Conservation (phyloP, 2,329 filamentous ascomycete species). For the Sarocladium strictum region DNA sequence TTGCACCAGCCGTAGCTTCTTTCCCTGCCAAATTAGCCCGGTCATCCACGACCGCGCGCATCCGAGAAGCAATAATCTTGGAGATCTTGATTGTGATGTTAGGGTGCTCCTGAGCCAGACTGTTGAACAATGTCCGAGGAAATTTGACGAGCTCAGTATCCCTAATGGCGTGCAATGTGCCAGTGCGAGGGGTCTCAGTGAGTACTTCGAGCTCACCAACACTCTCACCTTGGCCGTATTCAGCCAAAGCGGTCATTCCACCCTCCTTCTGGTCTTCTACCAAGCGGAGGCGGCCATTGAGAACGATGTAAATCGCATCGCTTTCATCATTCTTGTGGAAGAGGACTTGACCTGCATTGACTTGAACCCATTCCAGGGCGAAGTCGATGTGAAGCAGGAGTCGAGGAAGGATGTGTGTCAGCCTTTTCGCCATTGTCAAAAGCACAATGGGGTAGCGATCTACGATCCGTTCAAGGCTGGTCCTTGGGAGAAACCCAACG, state of each 20-base stretch:
- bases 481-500: conserved; percentile 85
- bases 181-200: conserved; percentile 86
- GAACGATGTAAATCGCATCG: conserved; percentile 95
- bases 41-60: conserved; percentile 83
- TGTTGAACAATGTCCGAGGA: conserved; percentile 93
- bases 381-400: conserved; percentile 97
- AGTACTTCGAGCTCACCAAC: conserved; percentile 95
- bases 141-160: conserved; percentile 97
- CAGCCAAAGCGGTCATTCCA: conserved; percentile 78
- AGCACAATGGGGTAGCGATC: conserved; percentile 89
- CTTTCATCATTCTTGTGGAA: conserved; percentile 93
- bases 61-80: conserved; percentile 93
- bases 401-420: conserved; percentile 83
- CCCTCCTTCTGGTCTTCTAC: conserved; percentile 78
- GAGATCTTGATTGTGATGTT: conserved; percentile 99
- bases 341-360: conserved; percentile 89
- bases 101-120: conserved; percentile 90
- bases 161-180: conserved; percentile 89
- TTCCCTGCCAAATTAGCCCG: conserved; percentile 61
- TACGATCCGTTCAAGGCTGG: conserved; percentile 82
- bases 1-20: conserved; percentile 54
- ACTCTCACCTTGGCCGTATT: conserved; percentile 95
- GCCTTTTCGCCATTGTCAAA: conserved; percentile 89
- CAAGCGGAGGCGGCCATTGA: conserved; percentile 84
- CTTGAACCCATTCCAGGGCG: conserved; percentile 95